Percentiles rank a stretch among this genome's conserved stretches.
phyloP scores from a whole-genome alignment of 441 rosid species.

The Pelargonium myrrhifolium region DNA sequence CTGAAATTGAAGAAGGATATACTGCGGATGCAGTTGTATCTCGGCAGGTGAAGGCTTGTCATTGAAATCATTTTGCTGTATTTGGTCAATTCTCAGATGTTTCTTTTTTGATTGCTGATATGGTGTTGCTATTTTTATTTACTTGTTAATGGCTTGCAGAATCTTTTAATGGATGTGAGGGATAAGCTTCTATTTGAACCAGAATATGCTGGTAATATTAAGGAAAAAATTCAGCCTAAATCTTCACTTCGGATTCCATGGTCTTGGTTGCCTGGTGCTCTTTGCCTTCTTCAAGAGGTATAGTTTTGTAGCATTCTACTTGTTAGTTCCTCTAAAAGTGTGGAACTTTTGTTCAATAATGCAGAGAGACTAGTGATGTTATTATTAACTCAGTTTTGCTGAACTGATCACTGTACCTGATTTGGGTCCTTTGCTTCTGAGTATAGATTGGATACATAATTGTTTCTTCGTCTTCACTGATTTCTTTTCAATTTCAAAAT shows the following conservation, averaged over 20 bases:
- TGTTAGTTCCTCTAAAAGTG: background rate
- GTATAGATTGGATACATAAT: background rate
- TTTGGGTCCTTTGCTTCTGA: background rate
- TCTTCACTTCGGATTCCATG: slow-evolving; percentile 68
- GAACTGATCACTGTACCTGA: background rate
- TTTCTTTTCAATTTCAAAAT: background rate
- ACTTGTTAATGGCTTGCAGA: slow-evolving; percentile 33
- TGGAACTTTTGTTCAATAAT: background rate
- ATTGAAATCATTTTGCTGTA: background rate
- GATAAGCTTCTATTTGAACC: slow-evolving; percentile 93
- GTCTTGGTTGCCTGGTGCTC: slow-evolving; percentile 88
- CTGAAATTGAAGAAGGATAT: slow-evolving; percentile 82
- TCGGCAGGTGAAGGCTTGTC: slow-evolving; percentile 56
- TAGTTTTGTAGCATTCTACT: slow-evolving; percentile 4
- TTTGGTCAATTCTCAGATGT: background rate
- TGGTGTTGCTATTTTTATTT: background rate
- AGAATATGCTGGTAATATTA: slow-evolving; percentile 80
- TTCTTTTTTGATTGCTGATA: background rate
- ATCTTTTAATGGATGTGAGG: slow-evolving; percentile 79
- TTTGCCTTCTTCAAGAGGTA: slow-evolving; percentile 95
- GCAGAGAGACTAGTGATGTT: too few relatives aligned
- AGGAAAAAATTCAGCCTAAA: slow-evolving; percentile 66
- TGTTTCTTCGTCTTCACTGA: background rate
- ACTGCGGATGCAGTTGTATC: slow-evolving; percentile 60
- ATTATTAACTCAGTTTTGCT: background rate